Evolutionary conservation across 2,329 filamentous ascomycete genomes (phyloP), one percentile per base, ranked within the genome.

Genomic region (Xylaria polymorpha): DNA sequence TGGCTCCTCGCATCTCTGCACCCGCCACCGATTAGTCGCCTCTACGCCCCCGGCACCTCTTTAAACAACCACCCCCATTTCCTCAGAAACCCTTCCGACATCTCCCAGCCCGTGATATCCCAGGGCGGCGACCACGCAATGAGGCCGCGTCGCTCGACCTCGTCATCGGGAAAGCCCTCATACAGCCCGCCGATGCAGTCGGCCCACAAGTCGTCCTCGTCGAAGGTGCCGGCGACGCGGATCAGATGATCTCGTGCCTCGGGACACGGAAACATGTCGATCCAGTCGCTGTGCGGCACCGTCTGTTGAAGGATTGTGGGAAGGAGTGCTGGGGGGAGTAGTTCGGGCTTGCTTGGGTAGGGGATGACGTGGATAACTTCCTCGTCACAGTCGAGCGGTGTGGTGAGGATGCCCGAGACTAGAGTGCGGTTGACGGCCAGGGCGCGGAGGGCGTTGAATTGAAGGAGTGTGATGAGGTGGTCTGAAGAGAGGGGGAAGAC

Each of bases 71-170:
- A 80, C 1, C 76, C 75, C 80, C 79, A 81, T 68, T 80, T 82
- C 71, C 68, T 75, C 70, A 80, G 46, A 73, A 83, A 83, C 10
- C 80, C 81, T 69, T 82, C 77, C 14, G 81, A 80, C 73, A 83
- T 76, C 74, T 83, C 81, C 81, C 80, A 83, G 1, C 81, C 80
- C 1, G 71, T 68, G 29, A 80, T 75, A 43, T 81, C 76, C 81
- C 80, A 83, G 6, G 81, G 80, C 39, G 79, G 79, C 39, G 75
- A 79, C 83, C 83, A 85, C 9, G 80, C 82, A 66, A 84, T 77
- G 3, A 84, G 74, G 32, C 82, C 81, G 18, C 79, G 77, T 39
- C 76, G 74, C 73, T 80, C 77, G 44, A 83, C 68, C 72, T 84
- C 82, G 43, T 81, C 77, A 59, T 81, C 80, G 1, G 81, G 81